phyloP scores from a whole-genome alignment of 371 early-diverging fungal species.

The Saksenaea vasiformis region DNA sequence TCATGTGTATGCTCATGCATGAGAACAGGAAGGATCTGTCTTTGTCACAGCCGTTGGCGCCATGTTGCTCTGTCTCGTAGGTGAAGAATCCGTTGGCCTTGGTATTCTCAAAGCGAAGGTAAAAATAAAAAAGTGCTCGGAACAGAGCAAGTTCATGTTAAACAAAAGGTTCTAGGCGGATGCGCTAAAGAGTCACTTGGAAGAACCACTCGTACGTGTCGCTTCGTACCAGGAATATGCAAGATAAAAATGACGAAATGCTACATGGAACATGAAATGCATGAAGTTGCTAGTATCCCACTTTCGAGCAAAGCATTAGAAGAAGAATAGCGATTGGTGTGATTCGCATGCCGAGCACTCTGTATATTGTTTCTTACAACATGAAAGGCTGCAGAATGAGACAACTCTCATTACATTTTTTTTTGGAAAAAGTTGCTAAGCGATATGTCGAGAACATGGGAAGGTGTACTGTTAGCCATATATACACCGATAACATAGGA shows the following conservation, averaged over 20 bases:
- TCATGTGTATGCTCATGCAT: not conserved
- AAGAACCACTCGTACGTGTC: conserved; percentile 58
- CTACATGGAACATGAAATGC: not conserved
- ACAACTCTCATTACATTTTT: too few relatives aligned
- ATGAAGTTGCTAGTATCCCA: too few relatives aligned
- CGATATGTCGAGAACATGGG: too few relatives aligned
- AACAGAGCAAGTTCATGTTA: not conserved
- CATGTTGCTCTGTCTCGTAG: conserved; percentile 76
- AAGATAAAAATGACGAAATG: not conserved
- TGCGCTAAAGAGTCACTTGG: conserved; percentile 58
- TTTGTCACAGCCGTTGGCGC: conserved; percentile 60
- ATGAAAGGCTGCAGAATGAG: too few relatives aligned
- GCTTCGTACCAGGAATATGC: conserved; percentile 38
- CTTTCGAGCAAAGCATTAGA: too few relatives aligned
- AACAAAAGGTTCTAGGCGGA: conserved; percentile 35
- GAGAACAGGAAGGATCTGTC: conserved; percentile 62
- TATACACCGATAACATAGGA: too few relatives aligned
- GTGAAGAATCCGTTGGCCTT: conserved; percentile 59
- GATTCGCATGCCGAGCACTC: too few relatives aligned
- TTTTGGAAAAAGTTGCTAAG: too few relatives aligned
- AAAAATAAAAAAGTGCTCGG: too few relatives aligned
- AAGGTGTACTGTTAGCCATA: too few relatives aligned
- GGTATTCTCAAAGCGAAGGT: conserved; percentile 76
- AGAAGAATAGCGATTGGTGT: too few relatives aligned
- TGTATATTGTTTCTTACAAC: too few relatives aligned